phyloP scores from a whole-genome alignment of 2,329 filamentous ascomycete genomes.

The Botrytis galanthina region DNA sequence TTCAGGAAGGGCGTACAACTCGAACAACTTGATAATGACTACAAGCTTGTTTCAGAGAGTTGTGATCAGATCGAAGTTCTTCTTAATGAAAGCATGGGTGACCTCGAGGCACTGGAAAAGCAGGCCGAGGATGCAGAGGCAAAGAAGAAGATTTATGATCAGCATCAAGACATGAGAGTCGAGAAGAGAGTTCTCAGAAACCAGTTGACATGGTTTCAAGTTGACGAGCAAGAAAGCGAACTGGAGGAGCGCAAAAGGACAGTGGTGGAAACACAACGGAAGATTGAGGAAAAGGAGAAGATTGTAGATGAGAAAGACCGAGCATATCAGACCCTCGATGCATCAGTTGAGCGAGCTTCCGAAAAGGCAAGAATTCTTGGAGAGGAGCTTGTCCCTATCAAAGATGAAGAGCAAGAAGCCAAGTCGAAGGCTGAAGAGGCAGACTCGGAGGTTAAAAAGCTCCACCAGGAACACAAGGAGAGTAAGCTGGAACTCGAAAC shows the following conservation, averaged over 20 bases:
- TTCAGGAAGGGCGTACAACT: slow-evolving; percentile 94
- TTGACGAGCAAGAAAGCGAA: slow-evolving; percentile 68
- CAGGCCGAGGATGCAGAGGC: slow-evolving; percentile 60
- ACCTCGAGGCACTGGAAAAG: slow-evolving; percentile 59
- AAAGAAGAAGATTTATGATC: slow-evolving; percentile 63
- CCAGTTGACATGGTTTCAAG: slow-evolving; percentile 84
- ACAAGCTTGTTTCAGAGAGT: slow-evolving; percentile 76
- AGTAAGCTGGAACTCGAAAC: slow-evolving; percentile 58
- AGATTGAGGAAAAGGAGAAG: slow-evolving; percentile 42
- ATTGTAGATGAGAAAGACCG: slow-evolving; percentile 51
- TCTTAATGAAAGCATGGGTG: slow-evolving; percentile 58
- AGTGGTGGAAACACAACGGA: slow-evolving; percentile 38
- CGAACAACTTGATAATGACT: slow-evolving; percentile 88
- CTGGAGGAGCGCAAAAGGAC: slow-evolving; percentile 45
- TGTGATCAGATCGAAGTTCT: slow-evolving; percentile 70
- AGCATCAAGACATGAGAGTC: slow-evolving; percentile 62
- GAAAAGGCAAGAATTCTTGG: slow-evolving; percentile 27
- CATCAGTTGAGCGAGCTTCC: slow-evolving; percentile 40
- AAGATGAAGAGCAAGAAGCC: slow-evolving; percentile 47
- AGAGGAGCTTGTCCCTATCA: slow-evolving; percentile 43
- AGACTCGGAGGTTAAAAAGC: slow-evolving; percentile 51
- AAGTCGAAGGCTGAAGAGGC: slow-evolving; percentile 54
- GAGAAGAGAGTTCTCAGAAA: slow-evolving; percentile 58
- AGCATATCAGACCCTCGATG: slow-evolving; percentile 36
- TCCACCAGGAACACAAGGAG: slow-evolving; percentile 63